Base-by-base conservation (phyloP, 164 flowering plant species). In the Umbilicus rupestris region DNA sequence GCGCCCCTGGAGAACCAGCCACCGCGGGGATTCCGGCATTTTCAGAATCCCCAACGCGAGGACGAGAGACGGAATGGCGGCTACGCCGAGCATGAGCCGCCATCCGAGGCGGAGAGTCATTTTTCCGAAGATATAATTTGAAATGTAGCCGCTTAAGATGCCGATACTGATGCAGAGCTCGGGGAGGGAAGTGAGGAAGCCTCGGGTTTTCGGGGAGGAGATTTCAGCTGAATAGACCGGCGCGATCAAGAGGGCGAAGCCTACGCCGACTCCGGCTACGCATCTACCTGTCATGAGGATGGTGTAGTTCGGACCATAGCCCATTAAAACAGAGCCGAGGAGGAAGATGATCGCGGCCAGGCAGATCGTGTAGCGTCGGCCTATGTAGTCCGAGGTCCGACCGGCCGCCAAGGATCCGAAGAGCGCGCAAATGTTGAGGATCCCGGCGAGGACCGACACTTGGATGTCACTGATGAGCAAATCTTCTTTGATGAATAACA, bases 1-100 rank as follows among this genome's bases (percentile, higher is more conserved):
- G 5, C 86, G 81, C 64, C 87, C 87, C 39, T 78, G 76, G 78
- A 80, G 69, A 3, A 79, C 71, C 1, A 85, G 63, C 90, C 90
- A 85, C 37, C 87, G 33, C 5, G 90, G 90, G 0, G 87, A 85
- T 68, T 85, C 90, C 0, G 90, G 90, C 86, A 85, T 78, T 15
- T 63, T 69, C 0, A 84, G 62, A 15, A 83, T 58, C 0, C 80
- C 80, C 22, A 81, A 20, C 2, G 75, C 77, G 29, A 85, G 44
- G 22, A 24, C 41, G 6, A 84, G 57, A 0, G 84, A 80, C 2
- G 90, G 90, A 14, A 79, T 41, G 0, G 79, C 80, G 3, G 82
- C 86, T 2, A 82, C 11, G 3, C 87, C 87, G 16, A 85, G 84
- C 87, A 85, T 85, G 31, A 85, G 0, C n/a, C 90, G 49, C 90